Evolutionary conservation across 306 rosid genomes (phyloP), one percentile per base, ranked within the genome.

Genomic region (Hylodesmum podocarpum): DNA sequence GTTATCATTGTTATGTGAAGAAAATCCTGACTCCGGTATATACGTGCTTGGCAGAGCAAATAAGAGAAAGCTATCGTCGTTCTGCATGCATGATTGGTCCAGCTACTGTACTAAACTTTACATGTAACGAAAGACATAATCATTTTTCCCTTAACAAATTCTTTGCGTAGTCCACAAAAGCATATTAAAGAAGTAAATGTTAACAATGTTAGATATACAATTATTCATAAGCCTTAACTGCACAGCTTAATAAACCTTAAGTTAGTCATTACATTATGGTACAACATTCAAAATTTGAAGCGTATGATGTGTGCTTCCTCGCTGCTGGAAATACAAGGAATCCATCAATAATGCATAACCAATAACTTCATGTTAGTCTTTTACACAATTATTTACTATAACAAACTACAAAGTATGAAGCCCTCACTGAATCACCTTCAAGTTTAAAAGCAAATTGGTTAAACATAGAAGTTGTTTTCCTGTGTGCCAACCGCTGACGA

Each of bases 391-490:
- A 22, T 63, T 53, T 75, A 72, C 72, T 51, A 16, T 31, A 50
- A 50, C 27, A 50, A 6, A 53, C 63, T 66, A 78, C 70, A 65
- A 70, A 70, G 79, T 82, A 36, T 63, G 57, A 76, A 49, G n/a
- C 79, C 76, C 36, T 36, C 8, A 18, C 16, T 44, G 37, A 61
- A 78, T 76, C 44, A 22, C 44, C 67, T 22, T 11, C 4, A 76
- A 75, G 37, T 59, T 69, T 14, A 46, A 39, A 61, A 11, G 54
- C 72, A 12, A 29, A 58, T 15, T 33, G 70, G 73, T 66, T 39
- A 66, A 80, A 67, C 75, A 39, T 28, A 39, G n/a, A 68, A 53
- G 72, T 53, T 73, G 78, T 66, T 75, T 1, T 53, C 14, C 2
- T 25, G 16, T 62, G 16, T 79, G 25, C 41, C 64, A 34, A 40